Conservation (phyloP, 495 filamentous ascomycete species). For the Massariosphaeria phaeospora region DNA sequence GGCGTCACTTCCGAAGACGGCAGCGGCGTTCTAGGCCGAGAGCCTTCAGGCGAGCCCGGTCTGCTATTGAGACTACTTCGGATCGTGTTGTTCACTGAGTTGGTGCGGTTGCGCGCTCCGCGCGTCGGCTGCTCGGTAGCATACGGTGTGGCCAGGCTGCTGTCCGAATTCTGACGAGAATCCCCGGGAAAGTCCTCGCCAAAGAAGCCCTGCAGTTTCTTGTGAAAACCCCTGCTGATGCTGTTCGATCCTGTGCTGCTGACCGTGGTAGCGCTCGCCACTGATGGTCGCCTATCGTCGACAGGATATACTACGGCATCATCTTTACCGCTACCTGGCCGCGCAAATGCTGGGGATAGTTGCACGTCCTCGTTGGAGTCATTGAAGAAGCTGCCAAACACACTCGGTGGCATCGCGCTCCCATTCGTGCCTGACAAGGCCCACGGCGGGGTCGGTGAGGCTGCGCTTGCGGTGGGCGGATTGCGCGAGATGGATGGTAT, state of each 20-base stretch:
- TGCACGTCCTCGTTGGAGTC: conserved; percentile 64
- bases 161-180: conserved; percentile 59
- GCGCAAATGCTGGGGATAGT: conserved; percentile 58
- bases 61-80: conserved; percentile 51
- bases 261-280: conserved; percentile 80
- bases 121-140: conserved; percentile 41
- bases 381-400: conserved; percentile 53
- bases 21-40: conserved; percentile 74
- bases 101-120: conserved; percentile 62
- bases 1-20: conserved; percentile 92
- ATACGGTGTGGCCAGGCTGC: conserved; percentile 55
- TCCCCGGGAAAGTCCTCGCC: conserved; percentile 72
- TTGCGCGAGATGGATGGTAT: conserved; percentile 51
- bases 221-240: conserved; percentile 62
- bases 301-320: conserved; percentile 64
- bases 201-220: conserved; percentile 77
- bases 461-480: conserved; percentile 49
- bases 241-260: conserved; percentile 88
- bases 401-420: conserved; percentile 37
- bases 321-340: conserved; percentile 58
- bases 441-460: conserved; percentile 40
- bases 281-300: conserved; percentile 73
- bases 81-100: conserved; percentile 60
- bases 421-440: conserved; percentile 18
- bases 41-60: conserved; percentile 56